phyloP scores from a whole-genome alignment of 768 basidiomycete genomes.

The Tylopilus vinaceipallidus region DNA sequence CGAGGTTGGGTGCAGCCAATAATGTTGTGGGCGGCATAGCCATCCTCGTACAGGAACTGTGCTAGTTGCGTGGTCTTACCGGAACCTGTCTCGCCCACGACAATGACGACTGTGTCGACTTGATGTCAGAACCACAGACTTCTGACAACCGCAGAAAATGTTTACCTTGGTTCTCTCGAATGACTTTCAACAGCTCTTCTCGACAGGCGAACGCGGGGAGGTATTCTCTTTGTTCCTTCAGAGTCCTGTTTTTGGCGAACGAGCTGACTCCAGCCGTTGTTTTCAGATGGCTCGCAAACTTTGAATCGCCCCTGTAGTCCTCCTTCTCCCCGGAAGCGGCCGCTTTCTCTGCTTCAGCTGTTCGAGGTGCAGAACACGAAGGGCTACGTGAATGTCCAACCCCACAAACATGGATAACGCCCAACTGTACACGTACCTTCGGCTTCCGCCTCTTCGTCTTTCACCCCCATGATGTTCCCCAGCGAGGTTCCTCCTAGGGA shows the following conservation, averaged over 20 bases:
- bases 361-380: constrained; percentile 33
- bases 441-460: constrained; percentile 90
- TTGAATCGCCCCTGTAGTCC: constrained; percentile 89
- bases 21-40: constrained; percentile 85
- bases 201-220: constrained; percentile 96
- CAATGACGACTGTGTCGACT: constrained; percentile 67
- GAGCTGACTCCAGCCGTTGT: constrained; percentile 70
- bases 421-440: constrained; percentile 61
- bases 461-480: constrained; percentile 98
- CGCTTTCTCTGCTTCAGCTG: constrained; percentile 54
- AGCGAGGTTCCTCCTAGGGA: constrained; percentile 87
- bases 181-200: constrained; percentile 82
- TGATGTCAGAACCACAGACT: background rate
- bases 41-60: constrained; percentile 96
- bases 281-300: constrained; percentile 95
- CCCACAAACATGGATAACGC: constrained; percentile 36
- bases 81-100: constrained; percentile 99
- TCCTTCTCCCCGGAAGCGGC: constrained; percentile 54
- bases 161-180: constrained; percentile 93
- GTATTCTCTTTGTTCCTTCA: constrained; percentile 96
- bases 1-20: constrained; percentile 98
- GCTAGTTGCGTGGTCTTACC: constrained; percentile 97
- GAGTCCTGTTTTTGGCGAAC: constrained; percentile 77
- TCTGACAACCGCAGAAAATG: background rate
- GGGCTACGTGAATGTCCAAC: constrained; percentile 80